Evolutionary conservation across 208 protist species (phyloP).

Genomic region (Endotrypanum monterogeii): DNA sequence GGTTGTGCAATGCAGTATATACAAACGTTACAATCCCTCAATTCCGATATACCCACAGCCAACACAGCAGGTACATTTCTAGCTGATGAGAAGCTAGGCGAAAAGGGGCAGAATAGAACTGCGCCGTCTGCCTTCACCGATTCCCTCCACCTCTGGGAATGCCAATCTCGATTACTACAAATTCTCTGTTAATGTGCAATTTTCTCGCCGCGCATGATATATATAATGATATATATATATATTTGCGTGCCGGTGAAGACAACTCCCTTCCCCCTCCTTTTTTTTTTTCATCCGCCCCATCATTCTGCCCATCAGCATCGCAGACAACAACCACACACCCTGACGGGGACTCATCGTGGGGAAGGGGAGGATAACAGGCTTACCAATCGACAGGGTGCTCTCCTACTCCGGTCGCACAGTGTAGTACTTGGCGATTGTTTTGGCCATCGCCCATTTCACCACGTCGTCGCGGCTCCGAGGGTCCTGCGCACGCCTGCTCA

Average conservation of each 20-base stretch:
- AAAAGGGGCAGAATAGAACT: no score
- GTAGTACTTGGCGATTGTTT: slow-evolving; percentile 86
- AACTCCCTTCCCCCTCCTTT: not conserved
- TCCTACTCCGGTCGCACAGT: slow-evolving; percentile 28
- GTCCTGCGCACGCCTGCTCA: slow-evolving; percentile 67
- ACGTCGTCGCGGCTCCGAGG: slow-evolving; percentile 58
- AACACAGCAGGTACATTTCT: no score
- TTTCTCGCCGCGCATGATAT: not conserved
- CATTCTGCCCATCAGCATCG: not conserved
- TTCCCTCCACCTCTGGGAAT: no score
- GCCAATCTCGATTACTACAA: not conserved
- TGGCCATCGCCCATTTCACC: slow-evolving; percentile 80
- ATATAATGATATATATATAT: no score
- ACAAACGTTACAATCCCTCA: no score
- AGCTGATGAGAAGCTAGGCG: no score
- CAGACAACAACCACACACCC: not conserved
- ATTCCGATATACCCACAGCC: no score
- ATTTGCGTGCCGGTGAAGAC: not conserved
- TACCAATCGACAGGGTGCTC: not conserved
- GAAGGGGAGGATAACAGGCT: no score
- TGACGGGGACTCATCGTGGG: not conserved
- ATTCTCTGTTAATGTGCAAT: not conserved
- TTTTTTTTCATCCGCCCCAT: not conserved
- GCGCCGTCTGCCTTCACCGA: no score
- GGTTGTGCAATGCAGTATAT: not conserved